Percentiles rank a stretch among this genome's conserved stretches.
Conservation (phyloP, 106 monocot species). For the Apostasia shenzhenica region DNA sequence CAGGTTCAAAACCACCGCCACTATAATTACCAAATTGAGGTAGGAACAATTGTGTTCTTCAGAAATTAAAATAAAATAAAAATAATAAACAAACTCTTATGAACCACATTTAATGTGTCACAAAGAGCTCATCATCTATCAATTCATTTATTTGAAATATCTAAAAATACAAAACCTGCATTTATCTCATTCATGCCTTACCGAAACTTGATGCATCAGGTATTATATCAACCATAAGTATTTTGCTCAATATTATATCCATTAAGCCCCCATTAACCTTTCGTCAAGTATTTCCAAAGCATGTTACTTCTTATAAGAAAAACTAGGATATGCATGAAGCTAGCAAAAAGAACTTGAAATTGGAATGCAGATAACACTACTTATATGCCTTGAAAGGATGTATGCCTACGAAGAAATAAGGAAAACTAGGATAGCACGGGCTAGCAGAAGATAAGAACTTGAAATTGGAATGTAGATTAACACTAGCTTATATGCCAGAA, state of each 20-base stretch:
- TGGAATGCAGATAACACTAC: too few relatives aligned
- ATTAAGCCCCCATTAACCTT: conserved; percentile 97
- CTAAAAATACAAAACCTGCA: conserved; percentile 46
- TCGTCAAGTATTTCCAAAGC: conserved; percentile 15
- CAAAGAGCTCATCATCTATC: too few relatives aligned
- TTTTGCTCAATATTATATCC: conserved; percentile 97
- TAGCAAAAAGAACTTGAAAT: too few relatives aligned
- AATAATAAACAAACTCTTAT: not conserved
- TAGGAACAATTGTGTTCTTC: too few relatives aligned
- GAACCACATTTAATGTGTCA: too few relatives aligned
- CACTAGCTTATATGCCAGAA: too few relatives aligned
- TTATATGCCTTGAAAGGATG: too few relatives aligned
- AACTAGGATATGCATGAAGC: not conserved
- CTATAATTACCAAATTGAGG: too few relatives aligned
- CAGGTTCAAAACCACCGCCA: too few relatives aligned
- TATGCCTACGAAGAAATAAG: too few relatives aligned
- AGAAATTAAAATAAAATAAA: not conserved
- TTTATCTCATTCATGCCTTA: conserved; percentile 99
- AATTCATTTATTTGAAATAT: too few relatives aligned
- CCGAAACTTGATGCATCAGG: conserved; percentile 78
- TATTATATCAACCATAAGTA: conserved; percentile 94
- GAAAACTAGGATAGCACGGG: too few relatives aligned
- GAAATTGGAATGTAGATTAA: not conserved
- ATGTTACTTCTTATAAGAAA: not conserved
- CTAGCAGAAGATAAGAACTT: not conserved